These are phyloP conservation scores for Cladosporium colombiae DNA, from an alignment of 2,329 filamentous ascomycete species.

Conservation along the genomic window DNA sequence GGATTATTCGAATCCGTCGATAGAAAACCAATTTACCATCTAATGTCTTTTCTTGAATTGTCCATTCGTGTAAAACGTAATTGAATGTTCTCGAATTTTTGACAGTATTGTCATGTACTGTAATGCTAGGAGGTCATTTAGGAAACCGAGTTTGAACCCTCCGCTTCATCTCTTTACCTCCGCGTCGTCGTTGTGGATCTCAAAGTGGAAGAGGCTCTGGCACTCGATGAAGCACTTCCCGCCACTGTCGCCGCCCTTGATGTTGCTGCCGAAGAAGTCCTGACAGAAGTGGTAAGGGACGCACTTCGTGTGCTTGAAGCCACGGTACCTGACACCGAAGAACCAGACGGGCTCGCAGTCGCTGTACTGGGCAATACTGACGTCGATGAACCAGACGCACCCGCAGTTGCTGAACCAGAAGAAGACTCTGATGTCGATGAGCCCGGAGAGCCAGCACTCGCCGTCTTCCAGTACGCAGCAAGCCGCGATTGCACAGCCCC, in stretches of 20 bases:
- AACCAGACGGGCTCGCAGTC: neutral
- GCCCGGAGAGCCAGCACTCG: neutral
- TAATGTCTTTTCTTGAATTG: neutral
- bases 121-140: neutral
- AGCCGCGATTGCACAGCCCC: slow-evolving; percentile 34
- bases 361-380: neutral
- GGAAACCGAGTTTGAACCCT: neutral
- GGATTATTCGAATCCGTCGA: neutral
- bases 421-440: neutral
- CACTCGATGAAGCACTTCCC: neutral
- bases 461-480: slow-evolving; percentile 32
- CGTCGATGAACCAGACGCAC: neutral
- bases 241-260: neutral
- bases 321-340: neutral
- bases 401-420: neutral
- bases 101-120: neutral
- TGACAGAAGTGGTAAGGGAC: neutral
- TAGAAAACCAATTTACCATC: neutral
- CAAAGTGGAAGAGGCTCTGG: neutral
- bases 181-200: neutral
- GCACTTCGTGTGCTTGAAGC: neutral
- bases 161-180: neutral
- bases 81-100: neutral
- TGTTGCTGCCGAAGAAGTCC: neutral
- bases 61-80: neutral